Conservation (phyloP, 208 protist species). For the Trypanosoma congolense region DNA sequence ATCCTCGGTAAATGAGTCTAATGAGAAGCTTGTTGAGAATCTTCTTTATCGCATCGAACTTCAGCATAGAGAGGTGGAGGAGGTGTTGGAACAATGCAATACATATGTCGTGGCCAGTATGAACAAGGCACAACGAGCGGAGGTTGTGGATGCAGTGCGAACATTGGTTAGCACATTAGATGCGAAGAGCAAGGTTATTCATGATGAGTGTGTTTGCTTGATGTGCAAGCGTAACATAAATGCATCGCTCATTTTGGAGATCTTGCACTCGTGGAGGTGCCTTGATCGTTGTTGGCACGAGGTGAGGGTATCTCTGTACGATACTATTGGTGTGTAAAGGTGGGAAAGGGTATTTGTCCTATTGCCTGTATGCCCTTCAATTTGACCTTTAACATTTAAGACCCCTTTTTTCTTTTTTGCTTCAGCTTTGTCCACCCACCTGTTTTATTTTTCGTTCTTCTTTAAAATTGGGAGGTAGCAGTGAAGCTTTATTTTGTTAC, state of each 20-base stretch:
- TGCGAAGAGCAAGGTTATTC: constrained; percentile 10
- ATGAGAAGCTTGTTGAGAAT: no score
- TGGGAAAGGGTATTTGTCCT: background rate
- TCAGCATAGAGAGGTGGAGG: constrained; percentile 1
- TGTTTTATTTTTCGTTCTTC: no score
- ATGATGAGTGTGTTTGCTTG: background rate
- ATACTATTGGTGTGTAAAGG: constrained; percentile 1
- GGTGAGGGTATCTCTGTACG: constrained; percentile 9
- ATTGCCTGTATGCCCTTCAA: no score
- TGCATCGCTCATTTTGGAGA: constrained; percentile 1
- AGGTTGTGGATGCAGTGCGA: constrained; percentile 1
- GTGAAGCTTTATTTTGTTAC: no score
- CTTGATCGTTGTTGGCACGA: constrained; percentile 19
- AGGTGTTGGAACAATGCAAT: constrained; percentile 6
- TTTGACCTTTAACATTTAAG: background rate
- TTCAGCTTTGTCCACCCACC: no score
- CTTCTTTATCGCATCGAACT: background rate
- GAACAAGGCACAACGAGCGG: background rate
- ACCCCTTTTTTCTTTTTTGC: no score
- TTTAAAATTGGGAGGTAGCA: no score
- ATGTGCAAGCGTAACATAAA: background rate
- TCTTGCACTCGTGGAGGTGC: constrained; percentile 10
- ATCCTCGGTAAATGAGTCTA: no score
- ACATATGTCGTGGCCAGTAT: constrained; percentile 1
- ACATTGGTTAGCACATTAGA: constrained; percentile 2